Base-by-base conservation (phyloP, 139 green algal genomes). In the Chlorella sp. region DNA sequence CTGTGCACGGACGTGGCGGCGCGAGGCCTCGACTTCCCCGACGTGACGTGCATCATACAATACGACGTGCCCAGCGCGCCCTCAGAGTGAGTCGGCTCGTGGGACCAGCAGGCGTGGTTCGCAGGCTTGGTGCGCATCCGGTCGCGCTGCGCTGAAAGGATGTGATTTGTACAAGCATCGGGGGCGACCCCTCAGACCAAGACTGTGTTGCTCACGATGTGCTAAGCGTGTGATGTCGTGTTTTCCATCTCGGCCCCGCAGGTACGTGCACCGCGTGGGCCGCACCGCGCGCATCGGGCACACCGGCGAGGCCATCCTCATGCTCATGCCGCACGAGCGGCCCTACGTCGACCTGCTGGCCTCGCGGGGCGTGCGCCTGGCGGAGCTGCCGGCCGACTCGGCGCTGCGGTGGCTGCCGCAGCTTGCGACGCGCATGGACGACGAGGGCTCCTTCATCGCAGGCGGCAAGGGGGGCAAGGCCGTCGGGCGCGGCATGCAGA, bases 11-110 rank as follows among this genome's bases (percentile, higher is more conserved):
- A 94, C 69, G 90, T 97, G 24, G 91, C 91, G 2, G 91, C 92
- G 0, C 75, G 91, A 3, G 92, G 91, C 14, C 86, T 98, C 14
- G 94, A 98, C 85, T 98, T 98, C 76, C 91, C 92, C 5, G 81
- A 77, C 22, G 90, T 98, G n/a, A 79, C 66, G 3, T 31, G 67
- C 61, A 97, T 97, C 70, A 49, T 98, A 5, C 94, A 98, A 86
- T 96, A 93, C 63, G 94, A 98, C 73, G 80, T 94, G 26, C 91
- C 94, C 1, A 89, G 89, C 0, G 91, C 95, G 26, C 83, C 88
- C 2, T 70, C 84, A 33, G 93, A 98, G 73, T 84, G 42, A 75
- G 74, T 61, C 6, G n/a, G n/a, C n/a, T n/a, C n/a, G n/a, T 10
- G n/a, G n/a, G n/a, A n/a, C n/a, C n/a, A n/a, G n/a, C n/a, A n/a